Percentiles rank a stretch among this genome's conserved stretches.
These are phyloP conservation scores for Rheum nobile DNA, from an alignment of 148 eudicot genomes.

Conservation along the genomic window DNA sequence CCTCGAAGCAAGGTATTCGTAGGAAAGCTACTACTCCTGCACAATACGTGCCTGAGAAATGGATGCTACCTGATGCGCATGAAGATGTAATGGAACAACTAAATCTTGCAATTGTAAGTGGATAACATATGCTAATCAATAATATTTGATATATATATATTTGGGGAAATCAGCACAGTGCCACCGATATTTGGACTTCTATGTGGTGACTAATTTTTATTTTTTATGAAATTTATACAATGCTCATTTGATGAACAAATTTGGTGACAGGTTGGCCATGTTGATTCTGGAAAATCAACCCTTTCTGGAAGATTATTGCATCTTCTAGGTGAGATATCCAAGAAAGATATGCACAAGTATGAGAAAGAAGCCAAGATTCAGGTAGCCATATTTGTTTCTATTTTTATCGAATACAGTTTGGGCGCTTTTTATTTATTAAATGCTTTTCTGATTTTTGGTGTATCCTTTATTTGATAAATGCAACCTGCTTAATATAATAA, in stretches of 20 bases:
- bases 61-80: conserved; percentile 61
- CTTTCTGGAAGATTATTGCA: conserved; percentile 90
- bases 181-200: not conserved
- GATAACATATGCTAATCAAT: not conserved
- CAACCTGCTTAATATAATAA: conserved; percentile 6
- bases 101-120: conserved; percentile 93
- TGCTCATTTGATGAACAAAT: not conserved
- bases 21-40: conserved; percentile 24
- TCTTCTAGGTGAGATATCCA: conserved; percentile 70
- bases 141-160: not conserved
- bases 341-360: conserved; percentile 82
- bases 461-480: conserved; percentile 1
- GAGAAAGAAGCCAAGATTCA: conserved; percentile 86
- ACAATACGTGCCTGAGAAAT: conserved; percentile 67
- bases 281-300: conserved; percentile 97
- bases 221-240: not conserved
- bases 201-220: not conserved
- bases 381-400: conserved; percentile 18
- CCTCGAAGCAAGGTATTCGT: conserved; percentile 25
- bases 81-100: conserved; percentile 47
- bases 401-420: not conserved
- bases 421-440: not conserved
- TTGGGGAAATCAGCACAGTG: not conserved
- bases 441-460: not conserved
- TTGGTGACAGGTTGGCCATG: conserved; percentile 78